Base-by-base conservation (phyloP, 371 early-diverging fungal species). In the Mortierella sp. region DNA sequence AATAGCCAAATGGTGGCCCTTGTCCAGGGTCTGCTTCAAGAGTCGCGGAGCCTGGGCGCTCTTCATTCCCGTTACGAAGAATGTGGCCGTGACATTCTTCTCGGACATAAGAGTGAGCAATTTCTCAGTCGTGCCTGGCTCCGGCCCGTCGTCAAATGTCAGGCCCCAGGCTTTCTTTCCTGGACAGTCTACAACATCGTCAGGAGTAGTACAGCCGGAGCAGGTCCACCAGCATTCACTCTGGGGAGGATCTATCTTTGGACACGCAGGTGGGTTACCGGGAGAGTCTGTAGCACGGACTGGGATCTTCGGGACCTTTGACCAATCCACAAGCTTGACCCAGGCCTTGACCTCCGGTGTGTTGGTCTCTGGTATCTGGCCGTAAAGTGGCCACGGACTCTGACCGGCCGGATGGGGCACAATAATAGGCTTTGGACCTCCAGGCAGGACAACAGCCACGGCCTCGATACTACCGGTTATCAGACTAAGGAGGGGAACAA, bases 61-160 rank as follows among this genome's bases (percentile, higher is more conserved):
- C 26, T 84, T 83, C 26, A 80, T 80, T 50, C 85, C 87, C 4
- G 85, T 81, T 73, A 87, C 80, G 52, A 84, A 87, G 59, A 85
- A 83, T n/a, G 87, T 87, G 5, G 81, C 84, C 8, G 61, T 61
- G 51, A 72, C 3, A 12, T 59, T 55, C 47, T 78, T 76, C 78
- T 82, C 42, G 60, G 79, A 37, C 26, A 60, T 30, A 15, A 26
- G 56, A 2, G 30, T 12, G 30, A 57, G 28, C 69, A 57, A 52
- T 26, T 53, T 48, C 44, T 31, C 17, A 2, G 55, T 57, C 0
- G 70, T 56, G 23, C 4, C 26, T 23, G 5, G 23, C 34, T 55
- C 59, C 0, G 71, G 71, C 6, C 71, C 71, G 44, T 64, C 64
- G 39, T 71, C 71, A 56, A 53, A 71, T 14, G 64, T 71, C 39